Base-by-base conservation (phyloP, 2,329 filamentous ascomycete genomes). In the Colletotrichum abscissum region DNA sequence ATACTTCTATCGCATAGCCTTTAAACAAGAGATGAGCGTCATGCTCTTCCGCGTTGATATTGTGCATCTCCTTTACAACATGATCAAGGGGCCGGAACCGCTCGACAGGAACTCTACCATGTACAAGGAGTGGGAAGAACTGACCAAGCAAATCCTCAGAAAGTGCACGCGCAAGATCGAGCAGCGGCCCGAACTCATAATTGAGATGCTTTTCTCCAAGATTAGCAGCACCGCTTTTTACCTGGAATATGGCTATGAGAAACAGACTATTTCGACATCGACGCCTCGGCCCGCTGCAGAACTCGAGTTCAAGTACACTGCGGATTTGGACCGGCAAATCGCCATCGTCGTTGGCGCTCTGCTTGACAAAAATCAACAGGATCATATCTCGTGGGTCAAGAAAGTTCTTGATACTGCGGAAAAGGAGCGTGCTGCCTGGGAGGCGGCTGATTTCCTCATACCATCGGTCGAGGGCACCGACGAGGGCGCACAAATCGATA, bases 121-220 rank as follows among this genome's bases (percentile, higher is more conserved):
- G 72, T 97, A 90, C 84, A 93, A 91, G 77, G 97, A 99, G 77
- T 98, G 96, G 95, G 93, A 97, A 79, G 94, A 97, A 78, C 87
- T 99, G 46, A 90, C 94, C 5, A 93, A 92, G 81, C 95, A 98
- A 78, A 88, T 98, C 52, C 89, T 98, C 76, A 92, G 92, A 76
- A 93, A 92, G 78, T 93, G 96, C 75, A 88, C 94, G 67, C 95
- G 93, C 79, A 97, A 97, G 83, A 88, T 98, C 1, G 90, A 97
- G 74, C 92, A 98, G 76, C 90, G 95, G 56, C 95, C 95, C 0
- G 94, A 96, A 75, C 86, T 98, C 54, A 89, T 97, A 63, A 92
- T 97, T 1, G 97, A 99, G 83, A 91, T 99, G 88, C 87, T 99
- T 16, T 99, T 99, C 82, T 97, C 94, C 81, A 99, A 99, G 82